phyloP scores from a whole-genome alignment of 306 rosid genomes.

The Malus fusca region DNA sequence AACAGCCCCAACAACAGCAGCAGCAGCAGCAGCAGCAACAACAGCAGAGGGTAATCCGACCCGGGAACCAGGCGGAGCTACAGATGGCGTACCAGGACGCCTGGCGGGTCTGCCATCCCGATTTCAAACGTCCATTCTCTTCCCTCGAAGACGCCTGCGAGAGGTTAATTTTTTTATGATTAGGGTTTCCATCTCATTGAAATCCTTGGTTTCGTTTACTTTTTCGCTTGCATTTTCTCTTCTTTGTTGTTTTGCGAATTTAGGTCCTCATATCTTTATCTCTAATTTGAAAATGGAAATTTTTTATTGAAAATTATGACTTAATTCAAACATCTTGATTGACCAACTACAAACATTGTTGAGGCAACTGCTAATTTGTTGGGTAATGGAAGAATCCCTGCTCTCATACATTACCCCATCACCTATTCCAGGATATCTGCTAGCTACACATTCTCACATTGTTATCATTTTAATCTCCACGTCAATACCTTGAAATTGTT shows the following conservation, averaged over 20 bases:
- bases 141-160: slow-evolving; percentile 93
- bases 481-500: background rate
- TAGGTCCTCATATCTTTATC: background rate
- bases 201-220: background rate
- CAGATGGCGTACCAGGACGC: slow-evolving; percentile 98
- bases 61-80: slow-evolving; percentile 73
- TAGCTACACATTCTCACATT: background rate
- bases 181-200: background rate
- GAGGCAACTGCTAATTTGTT: background rate
- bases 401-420: background rate
- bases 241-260: background rate
- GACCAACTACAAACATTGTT: background rate
- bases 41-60: slow-evolving; percentile 57
- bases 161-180: slow-evolving; percentile 33
- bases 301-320: background rate
- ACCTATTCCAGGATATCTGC: background rate
- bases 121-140: slow-evolving; percentile 79
- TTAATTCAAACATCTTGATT: background rate
- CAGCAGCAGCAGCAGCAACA: slow-evolving; percentile 27
- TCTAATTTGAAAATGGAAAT: background rate
- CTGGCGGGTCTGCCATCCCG: slow-evolving; percentile 90
- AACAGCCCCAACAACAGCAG: background rate
- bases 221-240: background rate
- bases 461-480: background rate
- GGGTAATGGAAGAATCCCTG: background rate